Conservation (phyloP, 148 eudicot species). For the Dianthus caryophyllus region DNA sequence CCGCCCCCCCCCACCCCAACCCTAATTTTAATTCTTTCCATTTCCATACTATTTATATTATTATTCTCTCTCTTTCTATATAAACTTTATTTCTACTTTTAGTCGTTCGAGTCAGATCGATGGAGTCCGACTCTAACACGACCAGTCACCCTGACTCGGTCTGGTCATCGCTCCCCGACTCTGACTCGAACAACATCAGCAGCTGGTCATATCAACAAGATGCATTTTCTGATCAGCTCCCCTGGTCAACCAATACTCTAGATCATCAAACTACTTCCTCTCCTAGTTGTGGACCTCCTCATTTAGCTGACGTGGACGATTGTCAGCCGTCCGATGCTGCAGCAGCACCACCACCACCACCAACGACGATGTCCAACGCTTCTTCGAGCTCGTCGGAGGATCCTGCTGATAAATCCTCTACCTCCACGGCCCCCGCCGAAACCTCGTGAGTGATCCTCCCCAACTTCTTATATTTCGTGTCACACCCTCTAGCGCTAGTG, state of each 20-base stretch:
- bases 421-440: slow-evolving; percentile 20
- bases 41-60: neutral
- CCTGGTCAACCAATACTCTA: slow-evolving; percentile 25
- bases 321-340: slow-evolving; percentile 15
- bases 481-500: no score
- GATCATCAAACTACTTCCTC: neutral
- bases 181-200: slow-evolving; percentile 24
- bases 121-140: slow-evolving; percentile 20
- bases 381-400: slow-evolving; percentile 77
- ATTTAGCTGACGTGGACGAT: slow-evolving; percentile 14
- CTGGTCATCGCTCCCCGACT: slow-evolving; percentile 31
- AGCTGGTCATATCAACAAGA: slow-evolving; percentile 8
- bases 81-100: neutral
- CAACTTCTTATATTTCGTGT: no score
- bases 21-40: neutral
- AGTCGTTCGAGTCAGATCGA: slow-evolving; percentile 7
- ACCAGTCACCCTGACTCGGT: slow-evolving; percentile 29
- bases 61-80: neutral
- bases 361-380: slow-evolving; percentile 19
- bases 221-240: slow-evolving; percentile 43
- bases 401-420: slow-evolving; percentile 37
- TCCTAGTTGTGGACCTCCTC: neutral
- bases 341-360: neutral
- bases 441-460: slow-evolving; percentile 52
- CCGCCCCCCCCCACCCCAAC: neutral